Percentiles rank a stretch among this genome's conserved stretches.
These are phyloP conservation scores for Flueggea neowawraea DNA, from an alignment of 441 rosid genomes.

Conservation along the genomic window DNA sequence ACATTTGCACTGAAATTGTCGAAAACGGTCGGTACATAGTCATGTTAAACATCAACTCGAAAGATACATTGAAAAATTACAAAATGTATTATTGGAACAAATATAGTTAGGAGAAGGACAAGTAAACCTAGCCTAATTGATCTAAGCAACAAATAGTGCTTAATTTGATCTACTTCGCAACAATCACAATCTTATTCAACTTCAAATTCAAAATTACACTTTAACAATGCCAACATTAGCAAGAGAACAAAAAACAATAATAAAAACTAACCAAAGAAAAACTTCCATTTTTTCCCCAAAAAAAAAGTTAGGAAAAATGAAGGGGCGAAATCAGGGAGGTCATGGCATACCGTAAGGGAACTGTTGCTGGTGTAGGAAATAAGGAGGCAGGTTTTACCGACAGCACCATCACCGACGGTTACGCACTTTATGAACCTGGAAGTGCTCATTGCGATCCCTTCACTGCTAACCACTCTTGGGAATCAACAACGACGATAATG, in stretches of 20 bases:
- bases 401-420: constrained; percentile 97
- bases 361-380: constrained; percentile 96
- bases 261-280: neutral
- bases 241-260: neutral
- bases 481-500: neutral
- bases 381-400: constrained; percentile 91
- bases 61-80: too few relatives aligned
- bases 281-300: too few relatives aligned
- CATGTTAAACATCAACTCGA: constrained; percentile 49
- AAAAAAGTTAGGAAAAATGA: too few relatives aligned
- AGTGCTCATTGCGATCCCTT: constrained; percentile 62
- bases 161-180: too few relatives aligned
- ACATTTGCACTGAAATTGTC: constrained; percentile 90
- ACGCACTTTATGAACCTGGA: constrained; percentile 96
- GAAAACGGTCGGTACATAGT: constrained; percentile 78
- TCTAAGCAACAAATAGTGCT: too few relatives aligned
- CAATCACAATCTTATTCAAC: neutral
- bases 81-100: too few relatives aligned
- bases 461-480: neutral
- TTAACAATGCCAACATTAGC: too few relatives aligned
- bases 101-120: too few relatives aligned
- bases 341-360: constrained; percentile 97
- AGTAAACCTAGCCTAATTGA: too few relatives aligned
- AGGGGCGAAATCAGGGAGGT: neutral
- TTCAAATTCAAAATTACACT: neutral